A percentile compares a stretch with the other conserved stretches of the same genome.
phyloP scores from a whole-genome alignment of 1,284 basidiomycete genomes.

The Leccinum laetum region DNA sequence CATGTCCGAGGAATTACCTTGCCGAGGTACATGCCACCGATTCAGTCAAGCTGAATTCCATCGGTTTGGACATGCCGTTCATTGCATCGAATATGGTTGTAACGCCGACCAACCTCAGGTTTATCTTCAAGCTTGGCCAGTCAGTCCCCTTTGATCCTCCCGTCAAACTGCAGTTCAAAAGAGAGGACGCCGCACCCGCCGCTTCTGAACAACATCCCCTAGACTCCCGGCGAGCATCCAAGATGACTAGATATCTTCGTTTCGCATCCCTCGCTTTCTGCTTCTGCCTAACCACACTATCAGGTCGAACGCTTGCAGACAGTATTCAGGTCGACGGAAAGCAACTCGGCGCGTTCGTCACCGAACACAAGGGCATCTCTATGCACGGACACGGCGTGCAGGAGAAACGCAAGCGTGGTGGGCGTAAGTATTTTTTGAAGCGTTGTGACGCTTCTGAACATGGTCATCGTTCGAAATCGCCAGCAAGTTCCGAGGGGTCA shows the following conservation, averaged over 20 bases:
- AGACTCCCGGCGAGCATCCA: background rate
- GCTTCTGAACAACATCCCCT: background rate
- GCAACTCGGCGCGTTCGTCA: slow-evolving; percentile 3
- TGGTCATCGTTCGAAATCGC: slow-evolving; percentile 15
- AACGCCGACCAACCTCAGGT: background rate
- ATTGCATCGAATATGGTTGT: background rate
- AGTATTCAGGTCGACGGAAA: background rate
- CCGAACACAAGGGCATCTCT: slow-evolving; percentile 3
- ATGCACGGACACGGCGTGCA: slow-evolving; percentile 2
- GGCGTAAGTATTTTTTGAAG: slow-evolving; percentile 15
- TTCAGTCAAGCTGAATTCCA: slow-evolving; percentile 17
- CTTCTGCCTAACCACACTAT: slow-evolving; percentile 8
- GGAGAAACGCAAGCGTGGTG: slow-evolving; percentile 21
- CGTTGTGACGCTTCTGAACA: slow-evolving; percentile 20
- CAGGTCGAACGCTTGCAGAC: slow-evolving; percentile 8
- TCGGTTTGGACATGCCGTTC: slow-evolving; percentile 4
- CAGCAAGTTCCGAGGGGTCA: slow-evolving; percentile 11
- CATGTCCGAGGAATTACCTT: background rate
- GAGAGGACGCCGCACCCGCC: background rate
- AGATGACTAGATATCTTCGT: slow-evolving; percentile 13
- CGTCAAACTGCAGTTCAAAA: background rate
- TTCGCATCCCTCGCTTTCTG: slow-evolving; percentile 13
- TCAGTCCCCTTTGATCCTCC: background rate
- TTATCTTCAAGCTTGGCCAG: background rate
- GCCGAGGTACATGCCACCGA: background rate